Evolutionary conservation across 169 alveolate genomes (phyloP).

Genomic region (Plasmodium gallinaceum): DNA sequence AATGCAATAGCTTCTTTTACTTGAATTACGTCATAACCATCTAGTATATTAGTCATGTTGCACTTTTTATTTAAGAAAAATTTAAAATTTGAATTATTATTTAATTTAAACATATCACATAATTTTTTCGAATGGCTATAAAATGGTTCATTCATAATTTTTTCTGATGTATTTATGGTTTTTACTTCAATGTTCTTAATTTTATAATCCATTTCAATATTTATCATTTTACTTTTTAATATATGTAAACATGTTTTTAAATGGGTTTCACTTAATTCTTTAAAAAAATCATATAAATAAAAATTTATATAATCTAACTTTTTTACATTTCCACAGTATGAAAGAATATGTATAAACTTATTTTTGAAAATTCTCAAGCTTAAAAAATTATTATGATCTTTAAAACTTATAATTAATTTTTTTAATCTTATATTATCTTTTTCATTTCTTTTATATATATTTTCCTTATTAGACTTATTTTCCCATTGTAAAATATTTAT

Average conservation of each 20-base stretch:
- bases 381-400: conserved; percentile 14
- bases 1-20: conserved; percentile 7
- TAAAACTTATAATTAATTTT: conserved; percentile 28
- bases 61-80: neutral
- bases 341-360: neutral
- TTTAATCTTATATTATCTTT: neutral
- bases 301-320: conserved; percentile 19
- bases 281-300: conserved; percentile 16
- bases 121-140: too few species aligned
- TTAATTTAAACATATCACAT: neutral
- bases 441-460: neutral
- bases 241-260: conserved; percentile 14
- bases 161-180: neutral
- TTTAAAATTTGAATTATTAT: conserved; percentile 4
- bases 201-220: conserved; percentile 11
- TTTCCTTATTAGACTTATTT: neutral
- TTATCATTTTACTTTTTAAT: neutral
- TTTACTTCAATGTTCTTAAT: neutral
- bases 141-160: neutral
- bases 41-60: conserved; percentile 23
- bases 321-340: conserved; percentile 23
- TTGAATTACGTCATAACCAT: conserved; percentile 19
- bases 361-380: neutral
- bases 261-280: neutral
- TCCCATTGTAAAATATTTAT: neutral